phyloP scores from a whole-genome alignment of 768 basidiomycete species.

The Boletus eberwhitei region DNA sequence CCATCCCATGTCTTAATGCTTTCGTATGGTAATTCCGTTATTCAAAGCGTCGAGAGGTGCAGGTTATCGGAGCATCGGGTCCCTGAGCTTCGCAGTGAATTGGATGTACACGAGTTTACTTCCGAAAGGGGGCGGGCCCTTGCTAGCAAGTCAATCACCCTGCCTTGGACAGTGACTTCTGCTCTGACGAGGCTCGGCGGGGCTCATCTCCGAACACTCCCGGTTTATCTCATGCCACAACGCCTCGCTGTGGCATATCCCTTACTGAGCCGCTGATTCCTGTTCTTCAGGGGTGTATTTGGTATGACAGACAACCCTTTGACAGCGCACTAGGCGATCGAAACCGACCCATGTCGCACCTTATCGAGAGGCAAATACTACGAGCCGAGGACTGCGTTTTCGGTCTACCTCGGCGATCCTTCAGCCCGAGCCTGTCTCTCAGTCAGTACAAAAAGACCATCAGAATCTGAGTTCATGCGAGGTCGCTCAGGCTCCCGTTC shows the following conservation, averaged over 20 bases:
- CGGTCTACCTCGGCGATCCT: conserved; percentile 6
- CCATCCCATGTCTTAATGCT: conserved; percentile 35
- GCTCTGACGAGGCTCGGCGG: conserved; percentile 2
- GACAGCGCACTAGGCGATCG: not conserved
- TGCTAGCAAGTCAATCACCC: conserved; percentile 12
- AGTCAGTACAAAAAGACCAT: conserved; percentile 14
- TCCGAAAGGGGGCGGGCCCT: not conserved
- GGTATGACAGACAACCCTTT: not conserved
- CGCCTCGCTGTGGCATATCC: conserved; percentile 9
- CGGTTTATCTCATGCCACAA: conserved; percentile 7
- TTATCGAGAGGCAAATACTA: conserved; percentile 10
- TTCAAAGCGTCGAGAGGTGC: conserved; percentile 21
- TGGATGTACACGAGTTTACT: conserved; percentile 7
- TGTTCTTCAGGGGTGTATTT: conserved; percentile 5
- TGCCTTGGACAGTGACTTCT: not conserved
- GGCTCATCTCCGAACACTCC: conserved; percentile 8
- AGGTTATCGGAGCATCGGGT: conserved; percentile 1
- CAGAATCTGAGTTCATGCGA: not conserved
- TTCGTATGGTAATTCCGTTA: conserved; percentile 34
- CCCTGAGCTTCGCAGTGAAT: conserved; percentile 9
- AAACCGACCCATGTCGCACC: conserved; percentile 15
- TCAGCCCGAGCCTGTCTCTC: not conserved
- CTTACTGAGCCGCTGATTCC: conserved; percentile 2
- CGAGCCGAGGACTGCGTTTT: conserved; percentile 15
- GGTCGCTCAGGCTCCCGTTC: not conserved